Evolutionary conservation across 257 asterid genomes (phyloP).

Genomic region (Solanum chaucha): DNA sequence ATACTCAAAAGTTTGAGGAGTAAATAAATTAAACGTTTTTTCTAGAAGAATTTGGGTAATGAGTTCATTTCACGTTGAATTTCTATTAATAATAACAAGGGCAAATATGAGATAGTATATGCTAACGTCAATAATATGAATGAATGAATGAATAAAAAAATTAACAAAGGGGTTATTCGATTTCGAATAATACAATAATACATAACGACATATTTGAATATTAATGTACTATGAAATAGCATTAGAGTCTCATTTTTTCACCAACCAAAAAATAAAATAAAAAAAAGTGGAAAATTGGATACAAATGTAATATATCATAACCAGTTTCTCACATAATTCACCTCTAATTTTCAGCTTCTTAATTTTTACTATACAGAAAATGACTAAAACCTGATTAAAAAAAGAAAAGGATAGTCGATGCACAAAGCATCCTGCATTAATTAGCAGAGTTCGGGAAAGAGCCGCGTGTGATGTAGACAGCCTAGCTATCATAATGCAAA

Average conservation of each 20-base stretch:
- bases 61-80: not conserved
- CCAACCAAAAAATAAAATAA: not conserved
- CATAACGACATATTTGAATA: no score
- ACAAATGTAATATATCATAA: not conserved
- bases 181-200: no score
- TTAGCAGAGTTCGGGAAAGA: not conserved
- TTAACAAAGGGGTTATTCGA: not conserved
- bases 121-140: not conserved
- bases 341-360: conserved; percentile 14
- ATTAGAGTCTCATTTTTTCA: not conserved
- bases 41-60: no score
- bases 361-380: not conserved
- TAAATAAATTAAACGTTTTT: no score
- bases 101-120: not conserved
- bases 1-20: no score
- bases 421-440: not conserved
- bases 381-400: not conserved
- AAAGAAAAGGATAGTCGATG: not conserved
- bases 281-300: not conserved
- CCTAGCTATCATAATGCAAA: not conserved
- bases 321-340: conserved; percentile 39
- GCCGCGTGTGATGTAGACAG: not conserved
- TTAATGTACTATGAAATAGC: no score
- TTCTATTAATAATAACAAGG: not conserved
- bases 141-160: not conserved